phyloP scores from a whole-genome alignment of 2,329 filamentous ascomycete species.

The Westerdykella aurantiaca region DNA sequence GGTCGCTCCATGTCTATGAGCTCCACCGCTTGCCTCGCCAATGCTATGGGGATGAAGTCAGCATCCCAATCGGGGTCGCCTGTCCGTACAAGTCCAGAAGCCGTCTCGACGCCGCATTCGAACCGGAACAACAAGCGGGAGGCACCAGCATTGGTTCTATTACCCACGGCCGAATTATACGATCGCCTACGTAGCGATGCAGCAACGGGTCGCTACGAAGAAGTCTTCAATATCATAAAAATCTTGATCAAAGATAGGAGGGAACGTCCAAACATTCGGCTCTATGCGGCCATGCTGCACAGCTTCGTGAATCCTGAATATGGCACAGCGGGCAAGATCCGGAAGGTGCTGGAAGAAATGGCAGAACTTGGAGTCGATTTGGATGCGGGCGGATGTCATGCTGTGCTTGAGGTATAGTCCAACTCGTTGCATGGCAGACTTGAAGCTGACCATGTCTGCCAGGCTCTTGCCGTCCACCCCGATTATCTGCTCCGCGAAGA shows the following conservation, averaged over 20 bases:
- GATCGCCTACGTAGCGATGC: slow-evolving; percentile 24
- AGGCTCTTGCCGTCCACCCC: slow-evolving; percentile 74
- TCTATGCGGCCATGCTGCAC: slow-evolving; percentile 71
- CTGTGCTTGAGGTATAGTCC: slow-evolving; percentile 57
- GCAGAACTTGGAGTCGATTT: slow-evolving; percentile 53
- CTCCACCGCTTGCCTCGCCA: no score
- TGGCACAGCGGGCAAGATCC: slow-evolving; percentile 63
- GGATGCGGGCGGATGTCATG: slow-evolving; percentile 64
- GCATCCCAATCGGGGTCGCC: no score
- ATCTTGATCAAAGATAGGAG: slow-evolving; percentile 54
- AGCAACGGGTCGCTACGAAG: slow-evolving; percentile 18
- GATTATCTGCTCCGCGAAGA: slow-evolving; percentile 71
- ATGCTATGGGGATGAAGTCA: no score
- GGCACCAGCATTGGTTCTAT: slow-evolving; percentile 14
- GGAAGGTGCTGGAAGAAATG: slow-evolving; percentile 68
- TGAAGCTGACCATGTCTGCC: slow-evolving; percentile 1
- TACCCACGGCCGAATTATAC: slow-evolving; percentile 27
- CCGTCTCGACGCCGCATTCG: no score
- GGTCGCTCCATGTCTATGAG: no score
- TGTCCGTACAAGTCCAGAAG: no score
- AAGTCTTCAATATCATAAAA: slow-evolving; percentile 45
- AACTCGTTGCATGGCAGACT: background rate
- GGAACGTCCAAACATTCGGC: slow-evolving; percentile 50
- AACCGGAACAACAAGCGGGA: no score
- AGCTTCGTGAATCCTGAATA: slow-evolving; percentile 58